Evolutionary conservation across 1,139 yeast species (phyloP).

Genomic region (Magnusiomyces suaveolens): DNA sequence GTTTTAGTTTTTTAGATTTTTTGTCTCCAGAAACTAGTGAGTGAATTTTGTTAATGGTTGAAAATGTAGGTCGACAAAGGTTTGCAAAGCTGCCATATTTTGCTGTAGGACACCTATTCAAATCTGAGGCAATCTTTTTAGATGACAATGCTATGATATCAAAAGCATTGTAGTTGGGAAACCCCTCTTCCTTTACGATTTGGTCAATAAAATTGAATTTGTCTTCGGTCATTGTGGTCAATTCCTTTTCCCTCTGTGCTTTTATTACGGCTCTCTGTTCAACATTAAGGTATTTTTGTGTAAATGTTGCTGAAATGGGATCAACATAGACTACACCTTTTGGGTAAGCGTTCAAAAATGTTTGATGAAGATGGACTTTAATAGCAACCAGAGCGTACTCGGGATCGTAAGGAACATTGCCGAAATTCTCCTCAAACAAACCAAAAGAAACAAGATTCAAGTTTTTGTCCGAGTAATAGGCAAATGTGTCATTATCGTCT

Average conservation of each 20-base stretch:
- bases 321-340: slow-evolving; percentile 6
- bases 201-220: slow-evolving; percentile 4
- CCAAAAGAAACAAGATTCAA: background rate
- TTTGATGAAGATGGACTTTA: slow-evolving; percentile 8
- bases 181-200: slow-evolving; percentile 19
- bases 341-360: slow-evolving; percentile 9
- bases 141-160: slow-evolving; percentile 19
- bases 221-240: background rate
- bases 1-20: too few species aligned
- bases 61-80: background rate
- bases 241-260: background rate
- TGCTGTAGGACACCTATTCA: slow-evolving; percentile 20
- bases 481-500: background rate
- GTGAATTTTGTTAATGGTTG: background rate
- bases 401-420: slow-evolving; percentile 5
- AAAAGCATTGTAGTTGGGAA: background rate
- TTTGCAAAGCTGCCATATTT: background rate
- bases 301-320: background rate
- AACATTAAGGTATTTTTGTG: background rate
- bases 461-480: background rate
- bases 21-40: too few species aligned
- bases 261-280: background rate
- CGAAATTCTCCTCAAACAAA: background rate
- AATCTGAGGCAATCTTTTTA: slow-evolving; percentile 18
- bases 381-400: slow-evolving; percentile 5